phyloP scores from a whole-genome alignment of 1,284 basidiomycete genomes.

The Austroboletus novae-zelandiae region DNA sequence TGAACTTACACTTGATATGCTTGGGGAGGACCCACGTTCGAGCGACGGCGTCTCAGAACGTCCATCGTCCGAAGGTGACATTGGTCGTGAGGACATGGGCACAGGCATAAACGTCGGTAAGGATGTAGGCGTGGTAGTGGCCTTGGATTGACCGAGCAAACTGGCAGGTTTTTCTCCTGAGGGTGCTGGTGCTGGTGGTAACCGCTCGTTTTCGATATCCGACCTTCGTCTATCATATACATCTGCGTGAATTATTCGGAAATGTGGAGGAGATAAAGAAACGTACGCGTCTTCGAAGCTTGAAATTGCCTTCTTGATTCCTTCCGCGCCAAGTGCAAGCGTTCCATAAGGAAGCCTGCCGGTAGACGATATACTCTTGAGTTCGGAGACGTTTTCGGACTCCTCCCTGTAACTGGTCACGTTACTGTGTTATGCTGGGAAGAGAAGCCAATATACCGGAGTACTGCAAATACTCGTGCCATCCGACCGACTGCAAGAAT shows the following conservation, averaged over 20 bases:
- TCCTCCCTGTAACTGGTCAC: constrained; percentile 69
- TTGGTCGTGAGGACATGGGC: constrained; percentile 78
- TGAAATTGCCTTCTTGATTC: constrained; percentile 93
- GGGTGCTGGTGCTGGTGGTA: constrained; percentile 59
- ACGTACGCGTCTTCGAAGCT: constrained; percentile 95
- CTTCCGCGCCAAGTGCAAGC: constrained; percentile 88
- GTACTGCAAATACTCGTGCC: constrained; percentile 92
- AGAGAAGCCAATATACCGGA: constrained; percentile 62
- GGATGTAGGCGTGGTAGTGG: constrained; percentile 6
- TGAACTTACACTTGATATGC: constrained; percentile 19
- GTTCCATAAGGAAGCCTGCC: constrained; percentile 82
- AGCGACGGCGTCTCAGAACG: constrained; percentile 35
- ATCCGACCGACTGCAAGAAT: constrained; percentile 97
- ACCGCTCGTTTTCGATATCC: constrained; percentile 97
- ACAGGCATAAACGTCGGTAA: constrained; percentile 7
- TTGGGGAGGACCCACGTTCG: constrained; percentile 28
- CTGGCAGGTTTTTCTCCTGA: neutral
- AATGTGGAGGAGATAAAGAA: neutral
- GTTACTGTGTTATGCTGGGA: neutral
- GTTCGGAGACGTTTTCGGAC: constrained; percentile 94
- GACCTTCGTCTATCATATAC: constrained; percentile 74
- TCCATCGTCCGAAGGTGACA: constrained; percentile 44
- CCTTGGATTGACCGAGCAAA: neutral
- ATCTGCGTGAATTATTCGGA: neutral
- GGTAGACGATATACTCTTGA: constrained; percentile 87